Conservation (phyloP, 352 stramenopile genomes). For the Globisporangium yorkense region DNA sequence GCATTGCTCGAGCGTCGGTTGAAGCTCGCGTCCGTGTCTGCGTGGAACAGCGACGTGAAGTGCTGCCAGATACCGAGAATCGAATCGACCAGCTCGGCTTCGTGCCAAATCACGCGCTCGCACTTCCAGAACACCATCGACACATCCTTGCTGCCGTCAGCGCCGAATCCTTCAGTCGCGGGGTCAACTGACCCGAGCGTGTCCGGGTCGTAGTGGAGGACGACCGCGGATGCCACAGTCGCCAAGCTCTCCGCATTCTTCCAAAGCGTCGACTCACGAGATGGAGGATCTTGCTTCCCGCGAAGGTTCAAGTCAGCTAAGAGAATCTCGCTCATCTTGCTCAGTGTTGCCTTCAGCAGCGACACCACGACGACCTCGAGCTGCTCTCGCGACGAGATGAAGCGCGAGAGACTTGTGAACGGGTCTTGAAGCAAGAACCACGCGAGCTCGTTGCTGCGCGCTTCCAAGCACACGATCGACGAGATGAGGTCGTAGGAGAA, state of each 20-base stretch:
- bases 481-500: conserved; percentile 78
- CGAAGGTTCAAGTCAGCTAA: conserved; percentile 61
- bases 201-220: conserved; percentile 79
- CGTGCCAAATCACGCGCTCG: conserved; percentile 64
- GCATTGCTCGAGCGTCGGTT: conserved; percentile 52
- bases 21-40: conserved; percentile 71
- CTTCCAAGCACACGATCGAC: conserved; percentile 74
- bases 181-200: conserved; percentile 55
- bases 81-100: conserved; percentile 69
- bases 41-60: conserved; percentile 67
- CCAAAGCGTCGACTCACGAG: conserved; percentile 71
- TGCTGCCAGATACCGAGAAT: conserved; percentile 80
- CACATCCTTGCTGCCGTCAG: conserved; percentile 7
- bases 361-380: conserved; percentile 67
- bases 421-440: conserved; percentile 78
- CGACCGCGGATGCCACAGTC: conserved; percentile 62
- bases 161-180: conserved; percentile 13
- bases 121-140: conserved; percentile 72
- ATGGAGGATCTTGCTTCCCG: conserved; percentile 51
- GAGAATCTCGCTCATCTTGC: conserved; percentile 78
- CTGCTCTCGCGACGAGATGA: conserved; percentile 54
- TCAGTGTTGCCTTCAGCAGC: conserved; percentile 62
- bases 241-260: conserved; percentile 75
- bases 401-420: conserved; percentile 63
- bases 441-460: conserved; percentile 76